Conservation (phyloP, 140 eudicot species). For the Cichorium intybus region DNA sequence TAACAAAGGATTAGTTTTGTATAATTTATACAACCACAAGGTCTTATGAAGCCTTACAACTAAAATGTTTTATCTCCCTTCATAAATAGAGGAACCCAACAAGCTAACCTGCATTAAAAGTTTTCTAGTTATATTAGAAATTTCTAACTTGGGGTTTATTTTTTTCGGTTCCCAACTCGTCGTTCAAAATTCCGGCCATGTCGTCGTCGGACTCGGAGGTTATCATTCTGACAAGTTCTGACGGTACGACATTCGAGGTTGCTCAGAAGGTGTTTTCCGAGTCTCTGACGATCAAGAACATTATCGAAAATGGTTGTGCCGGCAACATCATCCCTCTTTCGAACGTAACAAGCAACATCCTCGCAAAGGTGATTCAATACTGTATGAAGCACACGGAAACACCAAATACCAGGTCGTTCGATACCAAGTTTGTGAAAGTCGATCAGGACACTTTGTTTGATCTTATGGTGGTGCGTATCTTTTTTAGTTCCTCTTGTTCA, state of each 20-base stretch:
- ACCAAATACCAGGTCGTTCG: slow-evolving; percentile 37
- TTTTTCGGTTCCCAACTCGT: not conserved
- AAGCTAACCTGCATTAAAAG: not conserved
- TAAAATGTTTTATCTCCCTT: not conserved
- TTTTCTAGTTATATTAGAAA: not conserved
- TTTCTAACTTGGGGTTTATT: slow-evolving; percentile 9
- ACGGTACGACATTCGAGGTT: slow-evolving; percentile 56
- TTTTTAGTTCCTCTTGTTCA: not conserved
- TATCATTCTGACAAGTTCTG: slow-evolving; percentile 34
- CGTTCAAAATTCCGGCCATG: slow-evolving; percentile 14
- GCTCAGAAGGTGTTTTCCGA: slow-evolving; percentile 51
- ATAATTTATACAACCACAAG: too few relatives aligned
- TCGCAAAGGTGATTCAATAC: slow-evolving; percentile 67
- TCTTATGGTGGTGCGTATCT: slow-evolving; percentile 55
- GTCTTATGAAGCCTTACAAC: not conserved
- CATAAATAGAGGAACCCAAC: not conserved
- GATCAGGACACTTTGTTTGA: slow-evolving; percentile 69
- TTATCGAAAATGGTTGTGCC: slow-evolving; percentile 61
- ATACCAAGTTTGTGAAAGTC: slow-evolving; percentile 57
- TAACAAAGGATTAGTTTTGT: not conserved
- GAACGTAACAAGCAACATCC: slow-evolving; percentile 54
- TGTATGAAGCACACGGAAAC: slow-evolving; percentile 64
- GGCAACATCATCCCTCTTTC: slow-evolving; percentile 55
- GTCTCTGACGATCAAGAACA: slow-evolving; percentile 53
- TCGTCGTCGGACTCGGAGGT: slow-evolving; percentile 13